phyloP scores from a whole-genome alignment of 176 grass and related monocot genomes.

The Carex scoparia region DNA sequence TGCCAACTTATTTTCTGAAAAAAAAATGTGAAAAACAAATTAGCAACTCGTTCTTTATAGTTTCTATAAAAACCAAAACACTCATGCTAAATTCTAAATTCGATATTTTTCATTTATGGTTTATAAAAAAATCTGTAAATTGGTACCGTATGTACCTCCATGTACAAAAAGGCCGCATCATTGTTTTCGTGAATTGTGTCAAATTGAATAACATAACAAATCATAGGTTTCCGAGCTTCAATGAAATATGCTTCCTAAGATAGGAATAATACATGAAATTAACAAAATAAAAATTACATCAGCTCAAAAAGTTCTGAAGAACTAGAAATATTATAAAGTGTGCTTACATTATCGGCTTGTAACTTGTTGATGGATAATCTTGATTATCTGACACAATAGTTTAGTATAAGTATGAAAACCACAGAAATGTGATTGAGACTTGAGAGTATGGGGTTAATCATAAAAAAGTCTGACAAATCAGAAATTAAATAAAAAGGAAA shows the following conservation, averaged over 20 bases:
- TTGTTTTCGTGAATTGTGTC: neutral
- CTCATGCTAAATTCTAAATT: no score
- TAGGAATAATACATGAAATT: neutral
- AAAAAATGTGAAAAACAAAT: no score
- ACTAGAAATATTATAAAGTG: neutral
- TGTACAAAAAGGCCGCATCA: constrained; percentile 1
- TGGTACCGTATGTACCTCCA: no score
- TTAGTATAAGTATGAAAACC: neutral
- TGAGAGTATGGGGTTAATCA: neutral
- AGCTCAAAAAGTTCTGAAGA: neutral
- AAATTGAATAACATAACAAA: neutral
- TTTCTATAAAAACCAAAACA: no score
- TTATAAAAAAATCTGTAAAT: no score
- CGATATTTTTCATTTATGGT: no score
- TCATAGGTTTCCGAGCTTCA: neutral
- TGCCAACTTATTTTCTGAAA: no score
- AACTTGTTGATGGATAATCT: neutral
- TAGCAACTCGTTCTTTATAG: no score
- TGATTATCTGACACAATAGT: neutral
- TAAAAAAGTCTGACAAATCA: constrained; percentile 14
- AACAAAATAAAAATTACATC: neutral
- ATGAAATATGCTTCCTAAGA: neutral
- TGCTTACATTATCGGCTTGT: neutral
- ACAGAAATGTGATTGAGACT: neutral
- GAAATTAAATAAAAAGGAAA: neutral